A percentile compares a stretch with the other conserved stretches of the same genome.
Evolutionary conservation across 108 stramenopile genomes (phyloP).

Genomic region (Pseudonitzschia pungens): DNA sequence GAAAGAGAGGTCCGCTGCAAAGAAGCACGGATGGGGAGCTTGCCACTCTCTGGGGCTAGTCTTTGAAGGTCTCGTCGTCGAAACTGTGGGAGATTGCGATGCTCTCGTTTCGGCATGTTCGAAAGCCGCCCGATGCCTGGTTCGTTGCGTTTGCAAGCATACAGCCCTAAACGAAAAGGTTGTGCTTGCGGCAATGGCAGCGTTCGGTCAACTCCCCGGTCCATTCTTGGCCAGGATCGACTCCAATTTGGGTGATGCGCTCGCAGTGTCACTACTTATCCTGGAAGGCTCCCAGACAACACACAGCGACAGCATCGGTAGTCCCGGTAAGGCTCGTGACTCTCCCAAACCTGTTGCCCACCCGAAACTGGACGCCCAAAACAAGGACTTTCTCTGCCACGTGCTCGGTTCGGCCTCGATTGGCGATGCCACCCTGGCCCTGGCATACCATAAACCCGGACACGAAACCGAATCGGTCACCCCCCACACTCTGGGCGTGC

Average conservation of each 20-base stretch:
- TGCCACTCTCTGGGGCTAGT: slow-evolving; percentile 46
- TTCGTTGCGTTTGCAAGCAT: slow-evolving; percentile 20
- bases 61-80: slow-evolving; percentile 14
- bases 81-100: not conserved
- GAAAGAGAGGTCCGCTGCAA: slow-evolving; percentile 66
- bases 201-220: slow-evolving; percentile 18
- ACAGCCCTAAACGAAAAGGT: slow-evolving; percentile 28
- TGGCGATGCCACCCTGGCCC: slow-evolving; percentile 13
- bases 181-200: slow-evolving; percentile 29
- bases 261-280: slow-evolving; percentile 5
- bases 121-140: not conserved
- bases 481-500: slow-evolving; percentile 1
- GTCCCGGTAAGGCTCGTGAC: not conserved
- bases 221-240: not conserved
- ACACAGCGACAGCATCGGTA: not conserved
- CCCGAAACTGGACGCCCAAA: not conserved
- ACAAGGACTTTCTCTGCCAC: slow-evolving; percentile 15
- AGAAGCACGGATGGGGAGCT: slow-evolving; percentile 80
- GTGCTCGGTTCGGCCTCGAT: slow-evolving; percentile 25
- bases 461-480: not conserved
- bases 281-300: not conserved
- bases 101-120: not conserved
- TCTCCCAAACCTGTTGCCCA: not conserved
- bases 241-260: slow-evolving; percentile 23
- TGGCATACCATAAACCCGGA: not conserved